Evolutionary conservation across 192 early-diverging fungal genomes (phyloP).

Genomic region (Umbelopsis sp.): DNA sequence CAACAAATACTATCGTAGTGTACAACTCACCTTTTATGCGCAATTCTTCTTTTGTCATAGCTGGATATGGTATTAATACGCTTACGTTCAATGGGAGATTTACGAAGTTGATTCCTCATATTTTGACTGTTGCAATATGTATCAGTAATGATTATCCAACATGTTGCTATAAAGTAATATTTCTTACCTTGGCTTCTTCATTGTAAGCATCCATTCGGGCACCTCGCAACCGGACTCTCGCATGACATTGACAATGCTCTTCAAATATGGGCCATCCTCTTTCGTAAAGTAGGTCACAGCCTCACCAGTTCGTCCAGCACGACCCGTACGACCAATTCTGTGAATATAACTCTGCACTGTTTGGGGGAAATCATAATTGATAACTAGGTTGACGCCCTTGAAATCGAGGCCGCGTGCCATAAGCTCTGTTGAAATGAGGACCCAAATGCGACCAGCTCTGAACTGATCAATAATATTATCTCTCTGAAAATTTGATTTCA

Average conservation of each 20-base stretch:
- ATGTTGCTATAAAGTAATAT: background rate
- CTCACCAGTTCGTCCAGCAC: conserved; percentile 88
- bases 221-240: conserved; percentile 92
- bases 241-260: conserved; percentile 97
- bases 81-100: conserved; percentile 72
- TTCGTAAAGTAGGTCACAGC: conserved; percentile 97
- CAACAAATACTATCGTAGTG: background rate
- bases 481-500: conserved; percentile 50
- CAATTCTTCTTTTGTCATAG: conserved; percentile 72
- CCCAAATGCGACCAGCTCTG: conserved; percentile 89
- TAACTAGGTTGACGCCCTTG: conserved; percentile 94
- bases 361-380: conserved; percentile 99
- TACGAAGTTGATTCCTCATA: conserved; percentile 70
- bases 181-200: conserved; percentile 72
- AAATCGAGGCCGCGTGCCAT: conserved; percentile 99
- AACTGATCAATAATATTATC: conserved; percentile 90
- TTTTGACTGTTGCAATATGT: conserved; percentile 47
- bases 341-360: conserved; percentile 93
- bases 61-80: conserved; percentile 77
- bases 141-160: background rate
- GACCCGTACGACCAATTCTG: conserved; percentile 95
- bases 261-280: conserved; percentile 87
- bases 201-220: conserved; percentile 95
- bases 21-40: conserved; percentile 63
- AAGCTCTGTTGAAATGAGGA: conserved; percentile 94